Evolutionary conservation across 495 filamentous ascomycete species (phyloP).

Genomic region (Tuber indicum): DNA sequence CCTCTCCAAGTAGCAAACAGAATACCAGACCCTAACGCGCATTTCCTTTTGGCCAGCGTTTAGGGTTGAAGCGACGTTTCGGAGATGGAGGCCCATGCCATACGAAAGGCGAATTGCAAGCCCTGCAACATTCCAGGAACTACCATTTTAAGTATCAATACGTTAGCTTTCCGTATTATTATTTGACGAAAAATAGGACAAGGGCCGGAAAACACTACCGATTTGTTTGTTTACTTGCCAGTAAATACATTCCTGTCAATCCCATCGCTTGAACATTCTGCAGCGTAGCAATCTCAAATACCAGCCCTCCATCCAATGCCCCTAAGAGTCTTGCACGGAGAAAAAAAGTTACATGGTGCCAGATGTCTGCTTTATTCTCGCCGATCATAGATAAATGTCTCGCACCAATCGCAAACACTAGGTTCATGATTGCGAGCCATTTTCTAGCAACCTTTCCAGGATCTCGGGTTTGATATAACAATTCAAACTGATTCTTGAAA

Average conservation of each 20-base stretch:
- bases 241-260: conserved; percentile 36
- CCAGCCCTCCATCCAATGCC: conserved; percentile 34
- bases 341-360: conserved; percentile 29
- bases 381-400: conserved; percentile 12
- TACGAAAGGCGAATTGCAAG: conserved; percentile 34
- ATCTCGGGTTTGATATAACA: conserved; percentile 38
- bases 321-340: conserved; percentile 35
- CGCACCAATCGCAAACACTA: conserved; percentile 35
- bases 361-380: conserved; percentile 6
- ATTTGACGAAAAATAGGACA: background rate
- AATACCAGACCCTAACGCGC: conserved; percentile 35
- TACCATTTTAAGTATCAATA: conserved; percentile 5
- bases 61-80: conserved; percentile 10
- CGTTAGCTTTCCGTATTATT: background rate
- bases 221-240: conserved; percentile 34
- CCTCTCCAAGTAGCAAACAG: conserved; percentile 31
- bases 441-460: conserved; percentile 1
- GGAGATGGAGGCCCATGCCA: conserved; percentile 35
- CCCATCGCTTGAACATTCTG: conserved; percentile 32
- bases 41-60: conserved; percentile 18
- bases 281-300: conserved; percentile 33
- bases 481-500: conserved; percentile 51
- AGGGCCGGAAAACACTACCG: conserved; percentile 12
- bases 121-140: conserved; percentile 39
- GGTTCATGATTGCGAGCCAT: conserved; percentile 34